phyloP scores from a whole-genome alignment of 305 asterid genomes.

The Rubia balearica region DNA sequence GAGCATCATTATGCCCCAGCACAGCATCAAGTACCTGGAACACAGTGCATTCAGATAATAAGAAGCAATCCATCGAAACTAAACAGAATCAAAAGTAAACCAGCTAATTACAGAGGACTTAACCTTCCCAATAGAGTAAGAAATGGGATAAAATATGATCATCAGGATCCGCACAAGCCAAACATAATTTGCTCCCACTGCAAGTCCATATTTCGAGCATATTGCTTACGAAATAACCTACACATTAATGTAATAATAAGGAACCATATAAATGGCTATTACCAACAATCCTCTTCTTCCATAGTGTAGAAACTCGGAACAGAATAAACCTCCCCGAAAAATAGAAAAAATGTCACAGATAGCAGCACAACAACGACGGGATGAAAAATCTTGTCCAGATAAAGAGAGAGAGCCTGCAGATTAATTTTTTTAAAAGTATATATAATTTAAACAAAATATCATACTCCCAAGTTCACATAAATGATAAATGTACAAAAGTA shows the following conservation, averaged over 20 bases:
- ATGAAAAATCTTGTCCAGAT: slow-evolving; percentile 80
- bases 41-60: slow-evolving; percentile 8
- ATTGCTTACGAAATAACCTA: slow-evolving; percentile 92
- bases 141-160: slow-evolving; percentile 74
- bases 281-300: too few relatives aligned
- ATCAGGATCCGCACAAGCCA: slow-evolving; percentile 90
- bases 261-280: neutral
- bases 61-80: neutral
- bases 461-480: neutral
- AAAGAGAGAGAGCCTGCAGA: slow-evolving; percentile 88
- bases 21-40: slow-evolving; percentile 70
- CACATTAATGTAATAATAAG: neutral
- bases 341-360: slow-evolving; percentile 88
- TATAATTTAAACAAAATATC: neutral
- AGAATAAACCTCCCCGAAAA: slow-evolving; percentile 89
- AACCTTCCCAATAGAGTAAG: slow-evolving; percentile 94
- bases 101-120: slow-evolving; percentile 7
- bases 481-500: neutral
- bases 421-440: neutral
- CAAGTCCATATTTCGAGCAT: slow-evolving; percentile 84
- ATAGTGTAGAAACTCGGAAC: slow-evolving; percentile 14
- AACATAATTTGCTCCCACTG: slow-evolving; percentile 83
- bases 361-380: slow-evolving; percentile 85
- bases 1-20: slow-evolving; percentile 74
- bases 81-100: neutral